Evolutionary conservation across 208 protist species (phyloP), one percentile per base, ranked within the genome.

Genomic region (Leishmania lainsoni): DNA sequence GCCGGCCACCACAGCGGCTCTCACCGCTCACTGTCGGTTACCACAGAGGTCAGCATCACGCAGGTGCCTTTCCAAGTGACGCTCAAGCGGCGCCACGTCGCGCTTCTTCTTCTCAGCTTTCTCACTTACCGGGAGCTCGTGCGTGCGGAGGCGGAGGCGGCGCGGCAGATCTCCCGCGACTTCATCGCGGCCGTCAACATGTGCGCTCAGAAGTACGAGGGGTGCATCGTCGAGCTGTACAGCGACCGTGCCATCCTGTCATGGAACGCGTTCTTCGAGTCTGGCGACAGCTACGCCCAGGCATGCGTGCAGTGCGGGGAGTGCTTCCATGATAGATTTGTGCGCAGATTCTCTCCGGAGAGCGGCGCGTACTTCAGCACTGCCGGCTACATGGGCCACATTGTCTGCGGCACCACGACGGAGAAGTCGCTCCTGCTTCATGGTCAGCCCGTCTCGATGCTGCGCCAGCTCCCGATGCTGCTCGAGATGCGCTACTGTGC

Each of bases 161-260:
- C 82, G 26, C 68, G 52, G 65, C 76, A 79, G 52, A 79, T 86
- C 73, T 70, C 76, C 3, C 51, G 56, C 35, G 66, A 76, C 5
- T 91, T 94, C 79, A 75, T 90, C 75, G 76, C 81, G 63, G 52
- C 83, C n/a, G 76, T 91, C 29, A 81, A 79, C 26, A 49, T 82
- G 20, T 52, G 84, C 17, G 78, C 76, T n/a, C 80, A 85, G 35
- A 76, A 42, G 66, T 84, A 85, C 76, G 17, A 83, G 56, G 89
- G 79, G 20, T 80, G 74, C 51, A 54, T 92, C 16, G 68, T 88
- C 8, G 81, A 83, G 76, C 79, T 83, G 66, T 77, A 76, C 51
- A 74, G 85, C 35, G 87, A 92, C 69, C 87, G 81, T 45, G 80
- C 91, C 59, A 86, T 84, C 49, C 52, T 89, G 42, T 76, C 81